Conservation (phyloP, 306 rosid species). For the Leucaena leucocephala region DNA sequence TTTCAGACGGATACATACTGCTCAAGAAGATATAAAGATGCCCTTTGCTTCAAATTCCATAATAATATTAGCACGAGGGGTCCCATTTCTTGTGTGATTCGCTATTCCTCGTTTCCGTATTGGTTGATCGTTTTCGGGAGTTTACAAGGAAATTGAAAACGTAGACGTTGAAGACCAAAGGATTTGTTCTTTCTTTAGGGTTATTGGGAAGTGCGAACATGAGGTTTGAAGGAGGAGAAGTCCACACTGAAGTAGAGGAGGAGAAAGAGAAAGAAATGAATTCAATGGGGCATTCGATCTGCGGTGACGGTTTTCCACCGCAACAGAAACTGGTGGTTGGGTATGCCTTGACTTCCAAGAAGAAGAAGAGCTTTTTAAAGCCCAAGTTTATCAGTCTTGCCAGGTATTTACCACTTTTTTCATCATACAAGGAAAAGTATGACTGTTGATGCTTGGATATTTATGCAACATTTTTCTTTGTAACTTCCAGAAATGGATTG, state of each 20-base stretch:
- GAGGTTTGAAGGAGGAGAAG: constrained; percentile 49
- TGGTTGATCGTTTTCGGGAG: neutral
- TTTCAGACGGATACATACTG: neutral
- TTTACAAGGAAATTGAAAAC: constrained; percentile 15
- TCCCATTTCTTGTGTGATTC: constrained; percentile 22
- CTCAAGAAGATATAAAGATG: neutral
- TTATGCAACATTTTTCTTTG: constrained; percentile 3
- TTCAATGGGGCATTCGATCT: constrained; percentile 9
- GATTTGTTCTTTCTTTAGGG: constrained; percentile 34
- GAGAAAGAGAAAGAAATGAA: constrained; percentile 27
- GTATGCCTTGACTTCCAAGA: constrained; percentile 55
- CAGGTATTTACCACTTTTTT: constrained; percentile 28
- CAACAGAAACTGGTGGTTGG: constrained; percentile 50
- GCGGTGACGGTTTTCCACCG: constrained; percentile 6
- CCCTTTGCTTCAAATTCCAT: neutral
- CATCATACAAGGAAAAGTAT: neutral
- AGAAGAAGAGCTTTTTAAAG: constrained; percentile 52
- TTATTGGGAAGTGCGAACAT: constrained; percentile 28
- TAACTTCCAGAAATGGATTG: constrained; percentile 22
- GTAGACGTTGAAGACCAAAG: neutral
- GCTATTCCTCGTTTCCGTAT: constrained; percentile 8
- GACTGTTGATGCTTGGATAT: neutral
- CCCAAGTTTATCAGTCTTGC: constrained; percentile 48
- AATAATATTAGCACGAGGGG: neutral
- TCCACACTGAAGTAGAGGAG: constrained; percentile 34